Percentiles rank a stretch among this genome's conserved stretches.
Conservation (phyloP, 225 moss, liverwort and hornwort species). For the Sphagnum tenellum region DNA sequence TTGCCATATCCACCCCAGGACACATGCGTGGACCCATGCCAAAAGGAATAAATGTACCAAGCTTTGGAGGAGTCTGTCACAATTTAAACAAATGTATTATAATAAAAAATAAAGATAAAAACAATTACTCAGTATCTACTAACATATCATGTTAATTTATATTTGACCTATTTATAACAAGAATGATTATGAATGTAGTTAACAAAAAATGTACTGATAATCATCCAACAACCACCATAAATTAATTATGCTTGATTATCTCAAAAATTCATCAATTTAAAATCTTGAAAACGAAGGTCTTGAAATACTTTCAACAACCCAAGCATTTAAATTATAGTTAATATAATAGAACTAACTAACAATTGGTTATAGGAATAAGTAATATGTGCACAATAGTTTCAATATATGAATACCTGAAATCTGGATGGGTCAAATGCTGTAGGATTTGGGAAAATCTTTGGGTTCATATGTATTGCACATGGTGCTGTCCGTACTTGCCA, state of each 20-base stretch:
- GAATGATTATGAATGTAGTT: too few relatives aligned
- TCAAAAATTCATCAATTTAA: neutral
- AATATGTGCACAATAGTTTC: too few relatives aligned
- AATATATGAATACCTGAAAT: neutral
- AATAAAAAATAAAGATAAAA: neutral
- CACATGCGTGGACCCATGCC: conserved; percentile 14
- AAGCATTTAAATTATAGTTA: too few relatives aligned
- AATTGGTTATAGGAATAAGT: neutral
- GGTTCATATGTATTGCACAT: conserved; percentile 1
- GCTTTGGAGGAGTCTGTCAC: too few relatives aligned
- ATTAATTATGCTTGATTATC: neutral
- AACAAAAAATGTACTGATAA: neutral
- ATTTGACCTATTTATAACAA: neutral
- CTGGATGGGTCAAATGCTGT: neutral
- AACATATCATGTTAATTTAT: neutral
- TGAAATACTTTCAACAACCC: too few relatives aligned
- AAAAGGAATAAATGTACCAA: conserved; percentile 8
- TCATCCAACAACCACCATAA: too few relatives aligned
- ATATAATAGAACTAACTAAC: neutral
- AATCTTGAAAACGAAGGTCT: neutral
- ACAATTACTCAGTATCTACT: neutral
- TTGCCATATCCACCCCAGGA: conserved; percentile 18
- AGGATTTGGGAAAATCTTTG: too few relatives aligned
- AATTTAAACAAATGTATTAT: too few relatives aligned
- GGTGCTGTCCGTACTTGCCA: neutral